Base-by-base conservation (phyloP, 2,329 filamentous ascomycete genomes). In the Rutstroemia sp. region DNA sequence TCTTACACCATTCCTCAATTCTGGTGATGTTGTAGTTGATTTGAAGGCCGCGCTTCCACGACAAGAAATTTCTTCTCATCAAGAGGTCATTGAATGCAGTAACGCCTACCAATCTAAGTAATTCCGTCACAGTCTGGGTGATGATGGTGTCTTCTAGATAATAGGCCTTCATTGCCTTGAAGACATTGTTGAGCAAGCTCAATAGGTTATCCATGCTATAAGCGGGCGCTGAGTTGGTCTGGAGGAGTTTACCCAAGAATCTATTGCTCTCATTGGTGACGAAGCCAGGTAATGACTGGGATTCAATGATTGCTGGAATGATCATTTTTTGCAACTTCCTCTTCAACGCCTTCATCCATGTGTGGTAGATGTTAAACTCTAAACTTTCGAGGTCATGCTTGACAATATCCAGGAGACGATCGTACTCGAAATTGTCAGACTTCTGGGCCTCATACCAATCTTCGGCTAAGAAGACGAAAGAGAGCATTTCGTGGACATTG, bases 1-100 rank as follows among this genome's bases (percentile, higher is more conserved):
- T 96, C 83, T 99, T 99, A 76, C 94, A 99, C 94, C 94, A 99
- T 75, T 99, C 94, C 73, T 99, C 94, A 61, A 99, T 99, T 57
- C 94, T 84, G 23, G 94, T 99, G 72, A 99, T 99, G 76, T 99
- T 99, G 79, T 99, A 99, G 76, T 99, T 99, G 76, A 99, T 99
- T 73, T 99, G 94, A 54, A 99, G 82, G 66, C 94, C 94, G 72
- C 94, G 90, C 79, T 99, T 99, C 94, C 94, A 99, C 0, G 92
- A 96, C 57, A 99, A 82, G 82, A 99, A 99, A 74, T 97, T 97
- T 66, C 94, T 84, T 67, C 94, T 85, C 92, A 99, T 96, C 64
- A 99, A 81, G 61, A 99, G 78, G 71, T 99, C 94, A 71, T 99
- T 99, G 77, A 99, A 99, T 3, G 94, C 94, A 1, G 94, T 99